Evolutionary conservation across 2,329 filamentous ascomycete species (phyloP), one percentile per base, ranked within the genome.

Genomic region (Chaetomiaceae sp.): DNA sequence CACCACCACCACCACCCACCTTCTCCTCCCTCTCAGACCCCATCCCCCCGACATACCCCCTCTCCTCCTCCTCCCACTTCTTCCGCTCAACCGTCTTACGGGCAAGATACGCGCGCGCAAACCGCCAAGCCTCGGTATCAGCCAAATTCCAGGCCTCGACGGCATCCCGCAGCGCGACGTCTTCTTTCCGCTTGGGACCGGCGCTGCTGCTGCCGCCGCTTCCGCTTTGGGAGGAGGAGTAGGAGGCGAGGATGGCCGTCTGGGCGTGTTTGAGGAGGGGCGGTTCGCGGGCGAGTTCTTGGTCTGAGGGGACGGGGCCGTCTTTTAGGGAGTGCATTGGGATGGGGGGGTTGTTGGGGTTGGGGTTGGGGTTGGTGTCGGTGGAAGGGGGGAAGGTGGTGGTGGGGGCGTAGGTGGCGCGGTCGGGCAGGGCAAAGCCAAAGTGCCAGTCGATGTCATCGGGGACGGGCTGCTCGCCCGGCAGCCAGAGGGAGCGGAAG

Each of bases 371-470:
- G 33, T 21, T 19, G 41, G 10, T 19, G 14, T 75, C 72, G n/a
- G 19, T 9, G 21, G 31, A 3, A 14, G 19, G 14, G 34, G 14
- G 3, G 20, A 25, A 3, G 16, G n/a, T 9, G 19, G 40, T 17
- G 19, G 35, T 21, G 17, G 20, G 8, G 10, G 72, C 70, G 46
- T 55, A 55, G 27, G 50, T 55, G 19, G 60, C 61, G 17, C 73
- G 69, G 41, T 76, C 74, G 2, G 91, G 88, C 9, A 96, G 76
- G 13, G 76, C 73, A 68, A 97, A 97, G 48, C 92, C 93, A 65
- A 97, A 89, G 59, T 86, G 79, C 89, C 90, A 97, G 63, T 92
- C 86, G 2, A 96, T 73, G 57, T 93, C 86, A n/a, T 78, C 67
- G 3, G 85, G 82, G 7, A 85, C 70, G 14, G 72, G 70, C 38